Evolutionary conservation across 169 alveolate species (phyloP).

Genomic region (Plasmodium gonderi): DNA sequence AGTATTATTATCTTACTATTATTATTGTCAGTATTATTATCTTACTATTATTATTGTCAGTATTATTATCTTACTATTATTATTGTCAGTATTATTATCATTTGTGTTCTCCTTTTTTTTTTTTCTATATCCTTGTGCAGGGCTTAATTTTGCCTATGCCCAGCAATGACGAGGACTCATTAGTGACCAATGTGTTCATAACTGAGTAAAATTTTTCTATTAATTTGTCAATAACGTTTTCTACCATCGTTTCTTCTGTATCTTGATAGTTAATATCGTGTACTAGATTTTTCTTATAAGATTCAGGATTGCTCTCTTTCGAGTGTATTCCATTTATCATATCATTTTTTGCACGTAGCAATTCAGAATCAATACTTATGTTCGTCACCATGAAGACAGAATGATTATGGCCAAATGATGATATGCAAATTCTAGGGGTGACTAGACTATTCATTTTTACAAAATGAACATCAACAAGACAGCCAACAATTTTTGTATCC

Average conservation of each 20-base stretch:
- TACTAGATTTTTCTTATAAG: neutral
- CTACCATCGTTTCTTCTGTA: neutral
- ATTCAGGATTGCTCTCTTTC: neutral
- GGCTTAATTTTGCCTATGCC: neutral
- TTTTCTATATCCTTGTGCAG: neutral
- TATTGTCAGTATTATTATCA: no score
- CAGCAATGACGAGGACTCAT: neutral
- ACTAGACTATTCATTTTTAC: neutral
- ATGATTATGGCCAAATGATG: neutral
- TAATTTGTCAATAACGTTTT: neutral
- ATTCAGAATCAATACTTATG: neutral
- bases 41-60: no score
- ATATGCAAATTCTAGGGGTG: neutral
- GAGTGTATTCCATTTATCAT: no score
- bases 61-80: no score
- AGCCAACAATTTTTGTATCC: slow-evolving; percentile 29
- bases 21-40: no score
- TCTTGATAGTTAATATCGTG: neutral
- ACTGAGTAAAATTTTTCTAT: slow-evolving; percentile 1
- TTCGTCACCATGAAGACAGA: neutral
- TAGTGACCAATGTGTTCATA: neutral
- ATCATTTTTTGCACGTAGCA: neutral
- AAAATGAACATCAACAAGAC: slow-evolving; percentile 28
- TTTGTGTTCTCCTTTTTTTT: neutral
- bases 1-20: no score